Percentiles rank a stretch among this genome's conserved stretches.
phyloP scores from a whole-genome alignment of 164 flowering plant genomes.

The Echeveria elegans region DNA sequence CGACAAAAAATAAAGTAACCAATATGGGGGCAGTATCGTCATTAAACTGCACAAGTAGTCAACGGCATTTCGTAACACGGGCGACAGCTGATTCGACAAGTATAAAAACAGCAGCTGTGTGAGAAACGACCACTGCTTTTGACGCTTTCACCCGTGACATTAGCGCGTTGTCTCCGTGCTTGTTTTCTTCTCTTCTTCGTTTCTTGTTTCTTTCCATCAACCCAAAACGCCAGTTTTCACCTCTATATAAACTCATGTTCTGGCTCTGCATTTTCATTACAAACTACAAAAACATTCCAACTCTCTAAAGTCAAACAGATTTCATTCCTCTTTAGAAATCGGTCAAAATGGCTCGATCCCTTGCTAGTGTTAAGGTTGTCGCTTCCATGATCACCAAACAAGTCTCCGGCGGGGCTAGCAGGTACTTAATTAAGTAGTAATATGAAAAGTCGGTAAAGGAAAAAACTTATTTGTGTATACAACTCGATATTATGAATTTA shows the following conservation, averaged over 20 bases:
- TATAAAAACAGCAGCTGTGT: background rate
- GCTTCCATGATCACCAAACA: background rate
- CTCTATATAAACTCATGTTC: constrained; percentile 1
- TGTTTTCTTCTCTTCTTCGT: background rate
- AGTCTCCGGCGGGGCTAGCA: background rate
- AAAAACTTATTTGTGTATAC: too few species aligned
- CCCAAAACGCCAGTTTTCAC: background rate
- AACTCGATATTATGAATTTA: too few species aligned
- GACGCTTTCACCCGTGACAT: background rate
- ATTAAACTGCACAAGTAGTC: background rate
- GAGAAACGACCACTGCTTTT: background rate
- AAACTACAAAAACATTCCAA: background rate
- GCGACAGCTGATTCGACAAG: background rate
- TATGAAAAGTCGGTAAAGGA: too few species aligned
- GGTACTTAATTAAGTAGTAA: too few species aligned
- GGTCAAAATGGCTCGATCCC: constrained; percentile 4
- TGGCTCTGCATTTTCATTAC: background rate
- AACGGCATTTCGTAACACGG: background rate
- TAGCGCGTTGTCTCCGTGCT: background rate
- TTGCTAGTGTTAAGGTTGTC: constrained; percentile 1
- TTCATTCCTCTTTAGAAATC: background rate
- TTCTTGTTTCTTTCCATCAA: background rate
- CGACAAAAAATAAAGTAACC: background rate
- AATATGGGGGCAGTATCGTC: background rate
- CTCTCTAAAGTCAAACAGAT: background rate